Evolutionary conservation across 1,284 basidiomycete genomes (phyloP), one percentile per base, ranked within the genome.

Genomic region (Coniferiporia weirii): DNA sequence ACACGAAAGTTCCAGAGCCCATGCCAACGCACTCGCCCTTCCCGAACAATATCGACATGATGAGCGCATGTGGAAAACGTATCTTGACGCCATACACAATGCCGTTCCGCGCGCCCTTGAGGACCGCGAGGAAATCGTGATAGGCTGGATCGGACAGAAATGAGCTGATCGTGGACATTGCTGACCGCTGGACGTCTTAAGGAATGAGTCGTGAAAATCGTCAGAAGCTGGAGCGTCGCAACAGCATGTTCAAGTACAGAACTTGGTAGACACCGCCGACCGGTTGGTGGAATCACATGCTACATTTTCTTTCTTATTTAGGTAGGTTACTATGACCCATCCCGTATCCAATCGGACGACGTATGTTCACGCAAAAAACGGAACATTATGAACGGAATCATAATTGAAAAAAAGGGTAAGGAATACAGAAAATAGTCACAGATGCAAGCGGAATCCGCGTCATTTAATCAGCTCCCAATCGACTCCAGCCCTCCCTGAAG

Each of bases 31-130:
- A 93, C 89, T 91, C 84, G 77, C 91, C 91, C 61, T 89, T 84
- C 34, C 90, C 89, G 69, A 99, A 99, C 32, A 99, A 79, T 62
- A 98, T 83, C n/a, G 94, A 90, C 96, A 99, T 99, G 59, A 99
- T 89, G 27, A 99, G 78, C 1, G 97, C 96, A 81, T 99, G 97
- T n/a, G 97, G 97, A 70, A 97, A 97, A 49, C 93, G 80, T 66
- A 98, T 92, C 79, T 98, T 98, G 68, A 90, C 89, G 52, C 89
- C 89, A 65, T 91, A 91, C 6, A 98, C 93, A 60, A 97, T 80
- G 9, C 96, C 96, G 74, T 98, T 98, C 35, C 96, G 84, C 35
- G 93, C 93, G 49, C 95, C 96, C 74, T 99, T 99, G 69, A 98
- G 73, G 67, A 99, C 87, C 20, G 92, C 87, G 50, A 99, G 82